Evolutionary conservation across 257 asterid genomes (phyloP), one percentile per base, ranked within the genome.

Genomic region (Ehretia macrophylla): DNA sequence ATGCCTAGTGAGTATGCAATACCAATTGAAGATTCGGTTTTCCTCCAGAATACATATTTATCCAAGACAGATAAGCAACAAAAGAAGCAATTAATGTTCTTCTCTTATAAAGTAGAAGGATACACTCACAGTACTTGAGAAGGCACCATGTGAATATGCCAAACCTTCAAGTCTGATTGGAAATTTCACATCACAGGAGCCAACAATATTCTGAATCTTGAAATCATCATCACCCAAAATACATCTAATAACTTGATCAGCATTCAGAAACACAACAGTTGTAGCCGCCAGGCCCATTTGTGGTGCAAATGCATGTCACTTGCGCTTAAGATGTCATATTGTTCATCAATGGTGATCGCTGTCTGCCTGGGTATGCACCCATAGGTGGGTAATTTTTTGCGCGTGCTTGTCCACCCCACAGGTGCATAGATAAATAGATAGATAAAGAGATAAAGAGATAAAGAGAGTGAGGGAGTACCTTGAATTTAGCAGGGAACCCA

Each of bases 121-220:
- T 23, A 32, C 39, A 68, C 78, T 73, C 50, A 73, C 78, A n/a
- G n/a, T n/a, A 45, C 75, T 74, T 22, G 75, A 68, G 21, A 74
- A 74, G 51, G 75, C 75, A 50, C 79, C 62, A 11, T 70, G 77
- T 3, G 74, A 56, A 37, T 62, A 63, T 4, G 77, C 77, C 38
- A 75, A 55, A 17, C 77, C 77, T 56, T 70, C 80, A 14, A 75
- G 77, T 71, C 77, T 59, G 56, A 70, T 70, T 19, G 74, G 77
- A 35, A 67, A 75, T 58, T 19, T 59, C 35, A 75, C 80, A 55
- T 75, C 77, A 56, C 77, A 75, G 5, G 71, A 62, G 22, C 71
- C 80, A 17, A 75, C 80, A 0, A 75, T 73, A n/a, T 75, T 75
- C 52, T 75, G 77, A 59, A 75, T 66, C 61, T 75, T 70, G 44